Conservation (phyloP, 1,284 basidiomycete species). For the Gomphus sp. region DNA sequence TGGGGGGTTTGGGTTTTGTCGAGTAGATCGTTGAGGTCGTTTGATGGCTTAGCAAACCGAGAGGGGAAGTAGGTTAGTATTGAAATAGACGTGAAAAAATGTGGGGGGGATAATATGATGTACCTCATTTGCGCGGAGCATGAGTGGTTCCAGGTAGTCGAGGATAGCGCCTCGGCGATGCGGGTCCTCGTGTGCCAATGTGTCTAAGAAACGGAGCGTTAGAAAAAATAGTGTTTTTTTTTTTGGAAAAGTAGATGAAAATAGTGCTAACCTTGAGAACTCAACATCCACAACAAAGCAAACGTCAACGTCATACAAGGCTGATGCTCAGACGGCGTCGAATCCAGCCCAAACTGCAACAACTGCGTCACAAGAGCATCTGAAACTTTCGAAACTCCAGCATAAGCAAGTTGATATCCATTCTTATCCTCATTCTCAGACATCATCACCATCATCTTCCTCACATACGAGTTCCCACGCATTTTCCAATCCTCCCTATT, state of each 20-base stretch:
- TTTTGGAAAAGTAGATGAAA: not conserved
- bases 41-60: not conserved
- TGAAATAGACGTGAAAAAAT: not conserved
- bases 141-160: not conserved
- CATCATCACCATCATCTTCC: slow-evolving; percentile 46
- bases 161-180: not conserved
- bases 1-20: not conserved
- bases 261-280: not conserved
- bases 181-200: not conserved
- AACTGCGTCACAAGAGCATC: not conserved
- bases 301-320: not conserved
- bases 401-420: slow-evolving; percentile 46
- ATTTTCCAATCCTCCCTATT: slow-evolving; percentile 41
- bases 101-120: no score
- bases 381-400: slow-evolving; percentile 28
- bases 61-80: no score
- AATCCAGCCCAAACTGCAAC: not conserved
- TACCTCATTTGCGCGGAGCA: not conserved
- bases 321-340: not conserved
- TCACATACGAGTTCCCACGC: slow-evolving; percentile 10
- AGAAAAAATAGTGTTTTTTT: not conserved
- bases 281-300: slow-evolving; percentile 1
- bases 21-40: not conserved
- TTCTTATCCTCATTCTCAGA: slow-evolving; percentile 75
- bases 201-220: not conserved